Base-by-base conservation (phyloP, 495 filamentous ascomycete genomes). In the Penicillium egyptiacum region DNA sequence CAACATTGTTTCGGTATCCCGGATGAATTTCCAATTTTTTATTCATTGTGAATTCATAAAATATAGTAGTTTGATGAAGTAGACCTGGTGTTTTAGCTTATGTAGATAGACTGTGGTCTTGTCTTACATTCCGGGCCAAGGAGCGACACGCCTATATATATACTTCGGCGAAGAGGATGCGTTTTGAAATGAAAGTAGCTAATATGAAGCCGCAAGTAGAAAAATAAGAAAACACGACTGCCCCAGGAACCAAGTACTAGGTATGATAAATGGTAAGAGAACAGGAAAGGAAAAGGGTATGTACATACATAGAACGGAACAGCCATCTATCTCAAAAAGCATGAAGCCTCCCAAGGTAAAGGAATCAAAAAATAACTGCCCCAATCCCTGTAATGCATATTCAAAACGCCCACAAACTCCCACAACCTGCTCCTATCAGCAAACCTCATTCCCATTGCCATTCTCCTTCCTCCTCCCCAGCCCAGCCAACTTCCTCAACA, bases 401-500 rank as follows among this genome's bases (percentile, higher is more conserved):
- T 16, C 26, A 42, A 22, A 22, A 19, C 39, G 8, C 3, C 50
- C 20, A 39, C 35, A 39, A 49, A 7, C n/a, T 17, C n/a, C 28
- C n/a, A 14, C 4, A 33, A 8, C 2, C 10, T 17, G 5, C 10
- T 11, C 9, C 30, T 28, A 28, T 39, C 7, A 39, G 7, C 45
- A 45, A 45, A 19, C 37, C 44, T 35, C 12, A 37, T 33, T 40
- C 28, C 14, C 9, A 51, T 37, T 19, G 17, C 56, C 56, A 48
- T 25, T 5, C 0, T 37, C 64, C 16, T 56, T 60, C 44, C 45
- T 44, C 43, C 49, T 43, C 42, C 66, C 46, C 19, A 67, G 28
- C 14, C 66, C 66, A 33, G 64, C 47, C 59, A 69, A 63, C 47
- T 57, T 69, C 49, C 53, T 62, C 45, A 67, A 46, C 26, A 69